These are phyloP conservation scores for Glonium stellatum DNA, from an alignment of 495 filamentous ascomycete species.

Conservation along the genomic window DNA sequence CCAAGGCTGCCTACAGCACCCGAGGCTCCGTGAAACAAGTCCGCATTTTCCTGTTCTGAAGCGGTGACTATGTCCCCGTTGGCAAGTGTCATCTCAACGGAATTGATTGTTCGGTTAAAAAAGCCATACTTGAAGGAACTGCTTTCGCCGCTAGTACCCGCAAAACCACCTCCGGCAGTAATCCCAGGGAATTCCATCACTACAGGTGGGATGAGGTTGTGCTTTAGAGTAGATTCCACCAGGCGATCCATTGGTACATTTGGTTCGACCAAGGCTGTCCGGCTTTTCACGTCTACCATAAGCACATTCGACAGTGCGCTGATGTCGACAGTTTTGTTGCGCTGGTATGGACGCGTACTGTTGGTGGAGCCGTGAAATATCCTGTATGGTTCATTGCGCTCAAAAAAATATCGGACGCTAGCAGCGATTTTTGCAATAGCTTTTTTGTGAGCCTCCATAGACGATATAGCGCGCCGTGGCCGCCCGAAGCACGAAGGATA, in stretches of 20 bases:
- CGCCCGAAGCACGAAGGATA: too few species aligned
- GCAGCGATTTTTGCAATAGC: constrained; percentile 9
- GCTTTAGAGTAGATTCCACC: constrained; percentile 44
- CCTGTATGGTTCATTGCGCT: constrained; percentile 44
- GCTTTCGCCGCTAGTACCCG: constrained; percentile 55
- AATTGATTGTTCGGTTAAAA: too few species aligned
- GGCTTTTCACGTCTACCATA: constrained; percentile 40
- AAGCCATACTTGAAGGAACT: too few species aligned
- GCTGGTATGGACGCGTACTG: constrained; percentile 50
- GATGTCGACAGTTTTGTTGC: constrained; percentile 50
- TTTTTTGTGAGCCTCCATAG: constrained; percentile 19
- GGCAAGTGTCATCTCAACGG: too few species aligned
- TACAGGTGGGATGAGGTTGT: constrained; percentile 27
- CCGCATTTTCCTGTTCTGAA: constrained; percentile 25
- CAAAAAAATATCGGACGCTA: constrained; percentile 12
- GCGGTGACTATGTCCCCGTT: too few species aligned
- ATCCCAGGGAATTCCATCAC: too few species aligned
- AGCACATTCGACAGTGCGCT: constrained; percentile 35
- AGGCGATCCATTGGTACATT: constrained; percentile 60
- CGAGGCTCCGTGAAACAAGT: constrained; percentile 50
- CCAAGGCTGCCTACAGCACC: constrained; percentile 52
- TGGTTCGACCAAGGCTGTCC: constrained; percentile 50
- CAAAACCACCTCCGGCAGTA: constrained; percentile 38
- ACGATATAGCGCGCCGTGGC: too few species aligned
- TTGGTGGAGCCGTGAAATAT: constrained; percentile 77